Percentiles rank a stretch among this genome's conserved stretches.
These are phyloP conservation scores for Rhazya stricta DNA, from an alignment of 257 asterid genomes.

Conservation along the genomic window DNA sequence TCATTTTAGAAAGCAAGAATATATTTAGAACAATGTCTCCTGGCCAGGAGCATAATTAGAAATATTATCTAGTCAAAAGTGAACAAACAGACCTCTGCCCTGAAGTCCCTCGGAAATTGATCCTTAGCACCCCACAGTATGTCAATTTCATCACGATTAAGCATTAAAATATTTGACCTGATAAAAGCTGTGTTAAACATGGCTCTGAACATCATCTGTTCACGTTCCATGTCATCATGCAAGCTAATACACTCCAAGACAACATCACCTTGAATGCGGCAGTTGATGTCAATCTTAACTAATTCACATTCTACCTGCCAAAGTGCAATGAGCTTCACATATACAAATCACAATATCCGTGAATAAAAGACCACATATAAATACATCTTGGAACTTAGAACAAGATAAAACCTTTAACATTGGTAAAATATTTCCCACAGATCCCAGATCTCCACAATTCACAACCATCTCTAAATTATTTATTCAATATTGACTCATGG, in stretches of 20 bases:
- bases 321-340: slow-evolving; percentile 20
- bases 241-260: slow-evolving; percentile 84
- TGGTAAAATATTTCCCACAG: not conserved
- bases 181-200: slow-evolving; percentile 97
- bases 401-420: not conserved
- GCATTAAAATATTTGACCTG: slow-evolving; percentile 86
- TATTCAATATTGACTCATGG: not conserved
- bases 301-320: slow-evolving; percentile 81
- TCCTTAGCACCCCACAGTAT: slow-evolving; percentile 79
- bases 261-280: slow-evolving; percentile 92
- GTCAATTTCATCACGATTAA: slow-evolving; percentile 83
- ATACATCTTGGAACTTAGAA: slow-evolving; percentile 1
- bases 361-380: not conserved
- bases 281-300: slow-evolving; percentile 78
- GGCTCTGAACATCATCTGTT: slow-evolving; percentile 79
- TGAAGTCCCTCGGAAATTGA: slow-evolving; percentile 75
- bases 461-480: not conserved
- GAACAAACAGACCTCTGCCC: slow-evolving; percentile 66
- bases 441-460: not conserved
- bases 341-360: not conserved
- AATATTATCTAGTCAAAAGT: slow-evolving; percentile 13
- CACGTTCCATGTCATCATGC: slow-evolving; percentile 67
- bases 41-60: slow-evolving; percentile 5
- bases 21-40: slow-evolving; percentile 21
- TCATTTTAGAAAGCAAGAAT: slow-evolving; percentile 25